Base-by-base conservation (phyloP, 805 yeast genomes). In the Wickerhamiella vanderwaltii region DNA sequence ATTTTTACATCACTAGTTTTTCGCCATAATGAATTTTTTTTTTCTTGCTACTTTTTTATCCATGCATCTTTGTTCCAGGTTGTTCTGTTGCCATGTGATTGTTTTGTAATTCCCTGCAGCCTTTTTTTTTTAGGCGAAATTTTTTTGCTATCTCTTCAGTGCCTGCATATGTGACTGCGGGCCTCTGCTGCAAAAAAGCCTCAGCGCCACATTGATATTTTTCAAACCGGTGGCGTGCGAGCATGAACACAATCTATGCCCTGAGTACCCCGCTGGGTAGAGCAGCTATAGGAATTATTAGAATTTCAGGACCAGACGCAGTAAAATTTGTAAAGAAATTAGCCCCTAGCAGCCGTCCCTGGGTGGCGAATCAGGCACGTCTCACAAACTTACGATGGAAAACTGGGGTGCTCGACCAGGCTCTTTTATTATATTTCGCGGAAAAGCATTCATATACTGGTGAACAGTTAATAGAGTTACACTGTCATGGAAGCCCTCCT, bases 401-500 rank as follows among this genome's bases (percentile, higher is more conserved):
- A 18, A 20, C 43, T 7, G 25, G 41, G 6, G 35, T 87, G 2
- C 59, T 91, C 6, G 98, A 91, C 60, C 80, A 83, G 46, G 83
- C 95, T 0, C 59, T 91, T 15, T 65, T 79, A 0, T 52, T 86
- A 1, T 78, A 62, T 53, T 87, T 88, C 60, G 58, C 72, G 13
- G 71, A 70, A 1, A 96, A 96, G 1, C 64, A 68, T 11, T 78
- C 95, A 0, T 91, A 78, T 53, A 91, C 97, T 0, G 98, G 98
- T 1, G 97, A 91, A 57, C 95, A 88, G 51, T 51, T 80, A 19
- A 63, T 87, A 7, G 98, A 91, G 53, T 57, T 91, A n/a, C 96
- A 91, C 54, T 60, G 83, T 2, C 98, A 91, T 59, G 98, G 98
- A 3, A 96, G 97, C 3, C 75, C 71, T 9, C 95, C 97, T 0